Evolutionary conservation across 2,329 filamentous ascomycete species (phyloP).

Genomic region (Arthrobotrys pseudoclavata): DNA sequence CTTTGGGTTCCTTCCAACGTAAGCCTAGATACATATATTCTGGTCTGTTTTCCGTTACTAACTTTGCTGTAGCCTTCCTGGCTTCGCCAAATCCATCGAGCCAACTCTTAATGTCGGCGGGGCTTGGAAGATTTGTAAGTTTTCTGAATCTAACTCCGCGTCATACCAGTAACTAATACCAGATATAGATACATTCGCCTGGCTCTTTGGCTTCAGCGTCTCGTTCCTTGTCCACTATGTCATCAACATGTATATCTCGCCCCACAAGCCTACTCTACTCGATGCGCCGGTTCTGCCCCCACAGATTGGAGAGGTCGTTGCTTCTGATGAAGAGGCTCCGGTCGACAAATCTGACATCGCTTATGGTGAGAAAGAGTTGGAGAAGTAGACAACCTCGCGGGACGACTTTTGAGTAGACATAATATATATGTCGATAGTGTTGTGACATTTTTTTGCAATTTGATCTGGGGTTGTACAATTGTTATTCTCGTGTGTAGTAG

Average conservation of each 20-base stretch:
- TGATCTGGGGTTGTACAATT: background rate
- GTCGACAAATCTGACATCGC: slow-evolving; percentile 33
- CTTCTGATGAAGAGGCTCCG: slow-evolving; percentile 54
- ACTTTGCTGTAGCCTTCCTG: slow-evolving; percentile 64
- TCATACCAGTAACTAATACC: slow-evolving; percentile 31
- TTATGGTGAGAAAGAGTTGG: slow-evolving; percentile 54
- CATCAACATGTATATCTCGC: slow-evolving; percentile 67
- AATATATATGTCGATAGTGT: background rate
- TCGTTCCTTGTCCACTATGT: slow-evolving; percentile 66
- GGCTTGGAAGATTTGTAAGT: slow-evolving; percentile 65
- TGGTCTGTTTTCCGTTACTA: background rate
- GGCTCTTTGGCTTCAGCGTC: slow-evolving; percentile 67
- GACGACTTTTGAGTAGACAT: background rate
- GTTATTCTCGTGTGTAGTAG: background rate
- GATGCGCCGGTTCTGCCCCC: slow-evolving; percentile 56
- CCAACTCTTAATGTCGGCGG: slow-evolving; percentile 66
- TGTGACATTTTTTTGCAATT: background rate
- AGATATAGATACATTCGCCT: slow-evolving; percentile 67
- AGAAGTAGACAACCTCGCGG: slow-evolving; percentile 21
- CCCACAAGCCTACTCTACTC: slow-evolving; percentile 52
- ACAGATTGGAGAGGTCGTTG: slow-evolving; percentile 55
- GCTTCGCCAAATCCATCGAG: slow-evolving; percentile 67
- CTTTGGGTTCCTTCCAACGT: slow-evolving; percentile 64
- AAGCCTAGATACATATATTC: slow-evolving; percentile 12
- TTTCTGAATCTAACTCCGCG: background rate